Evolutionary conservation across 352 stramenopile genomes (phyloP), one percentile per base, ranked within the genome.

Genomic region (Globisporangium orthogonon): DNA sequence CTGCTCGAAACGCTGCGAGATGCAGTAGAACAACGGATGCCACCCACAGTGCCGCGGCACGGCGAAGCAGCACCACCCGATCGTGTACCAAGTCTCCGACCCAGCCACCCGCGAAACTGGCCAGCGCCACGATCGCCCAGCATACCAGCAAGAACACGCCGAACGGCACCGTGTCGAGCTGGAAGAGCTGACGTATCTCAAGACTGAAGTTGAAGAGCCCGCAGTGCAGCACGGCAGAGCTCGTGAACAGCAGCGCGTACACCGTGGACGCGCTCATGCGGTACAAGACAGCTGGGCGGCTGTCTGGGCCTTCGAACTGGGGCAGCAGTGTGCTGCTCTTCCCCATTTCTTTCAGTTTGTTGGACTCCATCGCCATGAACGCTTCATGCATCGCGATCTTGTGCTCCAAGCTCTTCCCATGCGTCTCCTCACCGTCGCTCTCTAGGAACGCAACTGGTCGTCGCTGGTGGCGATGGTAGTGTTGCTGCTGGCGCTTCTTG

Each of bases 161-260:
- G 17, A 91, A 73, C 14, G 81, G 77, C 7, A 78, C 62, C 33
- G 54, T 50, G 3, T 91, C 73, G 43, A 89, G 63, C 10, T 37
- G 56, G 33, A 88, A 69, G 7, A 77, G 70, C 35, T 63, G 67
- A 3, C 76, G 73, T 13, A 91, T 18, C 15, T 74, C 73, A 17
- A 69, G 59, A 53, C 69, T 83, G 43, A 87, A 79, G 55, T 82
- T 85, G 62, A 88, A 86, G 40, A 86, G 67, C 35, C 72, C 72
- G 43, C 73, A 88, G 52, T 91, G 80, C 10, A 88, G 53, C 48
- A 74, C 70, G 49, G 75, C 69, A 0, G 74, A 76, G 59, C 74
- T 91, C 23, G 69, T 56, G 51, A 88, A 87, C 31, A 85, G 49
- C n/a, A 83, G 49, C 18, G 62, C 49, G 47, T 86, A 78, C 4